Evolutionary conservation across 768 basidiomycete species (phyloP), one percentile per base, ranked within the genome.

Genomic region (Tylopilus intermedius): DNA sequence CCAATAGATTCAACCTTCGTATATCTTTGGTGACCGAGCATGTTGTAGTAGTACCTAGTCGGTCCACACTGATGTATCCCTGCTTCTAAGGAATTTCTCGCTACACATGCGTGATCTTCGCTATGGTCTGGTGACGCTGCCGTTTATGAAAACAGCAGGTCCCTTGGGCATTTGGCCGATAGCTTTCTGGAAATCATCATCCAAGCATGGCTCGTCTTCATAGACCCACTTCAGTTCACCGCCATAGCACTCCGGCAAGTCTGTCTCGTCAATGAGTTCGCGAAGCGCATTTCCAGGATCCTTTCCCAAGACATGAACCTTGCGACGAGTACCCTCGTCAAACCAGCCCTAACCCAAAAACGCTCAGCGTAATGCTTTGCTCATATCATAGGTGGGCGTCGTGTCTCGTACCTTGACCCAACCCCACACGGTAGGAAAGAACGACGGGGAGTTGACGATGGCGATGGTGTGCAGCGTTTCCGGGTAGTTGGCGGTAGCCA

Each of bases 341-440:
- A 90, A 90, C 84, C 85, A 89, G 26, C 76, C 79, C 81, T 86
- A 58, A 7, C n/a, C 37, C 18, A 5, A 24, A 55, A 55, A 35
- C 3, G 32, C 18, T 18, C 38, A 39, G 8, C 18, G 38, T 39
- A 2, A 39, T 21, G 18, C 38, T 18, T 18, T 39, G 8, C 18
- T 11, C 6, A 18, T 18, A 18, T 33, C 11, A 30, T 30, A 10
- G 30, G 7, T 30, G 9, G 30, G 9, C 7, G 30, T 8, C 4
- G 30, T 30, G 8, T 9, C 29, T 37, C 39, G 6, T 53, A 82
- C 85, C 74, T 88, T 89, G 64, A 92, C 76, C 90, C 90, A 92
- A 30, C 76, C 77, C 90, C 90, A 93, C 9, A 92, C 74, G 2
- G 84, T 88, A 3, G 85, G 80, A 67, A 93, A 93, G 74, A 90